Base-by-base conservation (phyloP, 2,329 filamentous ascomycete genomes). In the Aspergillus candidus region DNA sequence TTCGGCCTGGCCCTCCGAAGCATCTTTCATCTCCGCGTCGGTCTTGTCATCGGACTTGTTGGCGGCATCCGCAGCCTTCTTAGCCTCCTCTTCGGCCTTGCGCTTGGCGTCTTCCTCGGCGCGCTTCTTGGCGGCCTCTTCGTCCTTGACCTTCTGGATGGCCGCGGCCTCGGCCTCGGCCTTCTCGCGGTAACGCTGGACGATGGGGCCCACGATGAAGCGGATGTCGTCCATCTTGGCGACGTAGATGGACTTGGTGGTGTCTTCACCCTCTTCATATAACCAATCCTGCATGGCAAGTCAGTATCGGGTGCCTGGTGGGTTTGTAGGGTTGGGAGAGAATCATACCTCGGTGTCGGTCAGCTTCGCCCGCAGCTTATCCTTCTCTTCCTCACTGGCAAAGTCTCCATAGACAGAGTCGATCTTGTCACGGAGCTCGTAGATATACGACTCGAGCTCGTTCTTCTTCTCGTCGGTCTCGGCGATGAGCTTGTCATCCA, bases 381-480 rank as follows among this genome's bases (percentile, higher is more conserved):
- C 73, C 79, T 96, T 96, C 80, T 97, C 91, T 38, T 94, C 88
- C 4, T 96, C 90, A 60, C 75, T 93, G 51, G 87, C 84, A 54
- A 95, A 89, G 39, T 94, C 87, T 53, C 88, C 75, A 68, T 94
- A 96, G 57, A 88, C 80, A 60, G 94, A 89, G 56, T 96, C 88
- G 41, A 97, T 80, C 82, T 96, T 96, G 72, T 88, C 88, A 59
- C 91, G 86, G 65, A 95, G 79, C 62, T 97, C 90, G 73, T 98
- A 98, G 72, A 97, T 96, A 73, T 85, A 94, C 17, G 88, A 83
- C 78, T 98, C 93, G 42, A 98, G 86, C 73, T 97, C 91, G 76
- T 98, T 98, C 88, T 97, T 98, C 82, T 94, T 94, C 76, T 97
- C 89, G 67, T 97, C 93, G 32, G 93, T 98, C 69, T 97, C 93